Conservation (phyloP, 2,329 filamentous ascomycete species). For the Nemania abortiva region DNA sequence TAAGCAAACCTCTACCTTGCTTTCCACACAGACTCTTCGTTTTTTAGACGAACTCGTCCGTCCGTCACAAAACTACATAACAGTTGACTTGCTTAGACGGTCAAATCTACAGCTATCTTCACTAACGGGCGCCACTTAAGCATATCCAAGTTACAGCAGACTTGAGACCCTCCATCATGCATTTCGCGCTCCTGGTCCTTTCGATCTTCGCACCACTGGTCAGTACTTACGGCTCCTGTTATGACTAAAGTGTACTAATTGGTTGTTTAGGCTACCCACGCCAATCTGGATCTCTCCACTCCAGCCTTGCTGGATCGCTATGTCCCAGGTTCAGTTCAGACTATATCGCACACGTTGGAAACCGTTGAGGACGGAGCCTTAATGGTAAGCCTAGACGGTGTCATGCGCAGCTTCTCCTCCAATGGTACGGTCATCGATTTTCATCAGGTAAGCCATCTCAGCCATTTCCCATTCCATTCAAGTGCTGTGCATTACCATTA, state of each 20-base stretch:
- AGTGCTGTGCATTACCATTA: too few species aligned
- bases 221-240: slow-evolving; percentile 14
- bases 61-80: too few species aligned
- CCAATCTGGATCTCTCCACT: slow-evolving; percentile 17
- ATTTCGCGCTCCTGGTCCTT: slow-evolving; percentile 15
- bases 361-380: slow-evolving; percentile 21
- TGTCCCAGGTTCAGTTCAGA: slow-evolving; percentile 17
- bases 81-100: too few species aligned
- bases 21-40: too few species aligned
- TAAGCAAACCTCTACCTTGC: too few species aligned
- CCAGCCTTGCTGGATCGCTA: slow-evolving; percentile 22
- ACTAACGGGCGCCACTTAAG: too few species aligned
- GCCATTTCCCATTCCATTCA: slow-evolving; percentile 13
- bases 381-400: slow-evolving; percentile 21
- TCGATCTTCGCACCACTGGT: slow-evolving; percentile 18
- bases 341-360: slow-evolving; percentile 24
- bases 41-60: too few species aligned
- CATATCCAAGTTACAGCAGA: too few species aligned
- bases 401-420: slow-evolving; percentile 23
- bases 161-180: slow-evolving; percentile 10
- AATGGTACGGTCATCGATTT: slow-evolving; percentile 24
- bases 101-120: too few species aligned
- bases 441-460: slow-evolving; percentile 21
- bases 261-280: slow-evolving; percentile 20
- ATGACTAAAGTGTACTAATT: slow-evolving; percentile 22